These are phyloP conservation scores for Austroboletus eburneus DNA, from an alignment of 768 basidiomycete species.

Conservation along the genomic window DNA sequence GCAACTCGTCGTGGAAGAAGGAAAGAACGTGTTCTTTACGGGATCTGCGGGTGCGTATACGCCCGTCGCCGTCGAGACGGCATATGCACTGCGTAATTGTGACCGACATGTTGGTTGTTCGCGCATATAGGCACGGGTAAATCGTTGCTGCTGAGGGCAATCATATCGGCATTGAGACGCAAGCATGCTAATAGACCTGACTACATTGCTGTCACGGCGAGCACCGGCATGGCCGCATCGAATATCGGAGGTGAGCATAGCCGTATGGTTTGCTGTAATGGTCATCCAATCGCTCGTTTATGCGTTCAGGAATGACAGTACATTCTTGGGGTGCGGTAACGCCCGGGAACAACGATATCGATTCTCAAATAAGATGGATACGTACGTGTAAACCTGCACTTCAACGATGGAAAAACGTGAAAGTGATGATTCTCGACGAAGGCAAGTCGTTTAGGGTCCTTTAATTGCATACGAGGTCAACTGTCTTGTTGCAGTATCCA, in stretches of 20 bases:
- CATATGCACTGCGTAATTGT: neutral
- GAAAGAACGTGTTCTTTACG: conserved; percentile 63
- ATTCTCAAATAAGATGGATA: conserved; percentile 48
- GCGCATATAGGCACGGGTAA: conserved; percentile 54
- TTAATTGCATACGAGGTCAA: too few relatives aligned
- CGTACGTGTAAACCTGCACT: conserved; percentile 50
- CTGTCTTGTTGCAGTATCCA: conserved; percentile 46
- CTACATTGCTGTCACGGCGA: conserved; percentile 43
- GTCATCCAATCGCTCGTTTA: neutral
- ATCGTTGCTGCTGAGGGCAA: conserved; percentile 53
- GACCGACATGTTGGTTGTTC: neutral
- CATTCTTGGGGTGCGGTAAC: conserved; percentile 63
- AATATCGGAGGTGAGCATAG: conserved; percentile 41
- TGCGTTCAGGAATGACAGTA: conserved; percentile 47
- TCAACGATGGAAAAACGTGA: conserved; percentile 53
- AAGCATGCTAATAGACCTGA: conserved; percentile 32
- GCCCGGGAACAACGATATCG: conserved; percentile 37
- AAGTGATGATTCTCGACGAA: conserved; percentile 64
- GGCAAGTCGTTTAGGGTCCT: conserved; percentile 35
- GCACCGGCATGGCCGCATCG: conserved; percentile 43
- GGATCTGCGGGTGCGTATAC: conserved; percentile 63
- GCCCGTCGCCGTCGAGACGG: neutral
- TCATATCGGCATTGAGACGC: conserved; percentile 47
- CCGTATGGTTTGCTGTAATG: neutral
- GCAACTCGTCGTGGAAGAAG: conserved; percentile 49